Evolutionary conservation across 495 filamentous ascomycete genomes (phyloP).

Genomic region (Alectoria sarmentosa): DNA sequence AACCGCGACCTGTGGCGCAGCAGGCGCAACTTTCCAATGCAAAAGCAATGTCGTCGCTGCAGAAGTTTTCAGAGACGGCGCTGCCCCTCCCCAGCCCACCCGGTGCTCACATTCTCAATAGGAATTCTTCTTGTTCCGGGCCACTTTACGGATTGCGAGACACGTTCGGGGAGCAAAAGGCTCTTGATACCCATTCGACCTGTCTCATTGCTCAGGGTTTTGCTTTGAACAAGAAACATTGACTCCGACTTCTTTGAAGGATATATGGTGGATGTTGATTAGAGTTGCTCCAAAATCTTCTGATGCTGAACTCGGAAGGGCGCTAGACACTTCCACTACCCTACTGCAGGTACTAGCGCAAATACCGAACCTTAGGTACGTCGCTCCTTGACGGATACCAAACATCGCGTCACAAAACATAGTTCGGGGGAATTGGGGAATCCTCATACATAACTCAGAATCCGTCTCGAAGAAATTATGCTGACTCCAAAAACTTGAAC

Average conservation of each 20-base stretch:
- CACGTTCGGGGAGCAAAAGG: too few species aligned
- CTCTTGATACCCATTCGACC: too few species aligned
- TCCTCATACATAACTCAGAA: not conserved
- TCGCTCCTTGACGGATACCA: constrained; percentile 28
- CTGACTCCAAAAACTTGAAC: not conserved
- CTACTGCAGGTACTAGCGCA: constrained; percentile 80
- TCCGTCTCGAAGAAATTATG: not conserved
- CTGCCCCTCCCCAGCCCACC: too few species aligned
- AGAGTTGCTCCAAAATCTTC: not conserved
- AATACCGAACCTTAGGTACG: constrained; percentile 56
- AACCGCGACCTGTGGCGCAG: constrained; percentile 61
- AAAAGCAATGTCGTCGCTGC: constrained; percentile 91
- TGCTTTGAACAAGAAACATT: too few species aligned
- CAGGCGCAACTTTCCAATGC: constrained; percentile 79
- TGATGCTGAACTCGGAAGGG: constrained; percentile 33
- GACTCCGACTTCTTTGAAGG: too few species aligned
- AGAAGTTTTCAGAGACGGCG: constrained; percentile 71
- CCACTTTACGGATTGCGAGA: too few species aligned
- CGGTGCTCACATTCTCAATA: too few species aligned
- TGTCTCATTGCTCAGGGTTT: too few species aligned
- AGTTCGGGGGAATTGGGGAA: not conserved
- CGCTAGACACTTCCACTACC: constrained; percentile 83
- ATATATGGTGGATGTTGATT: constrained; percentile 28
- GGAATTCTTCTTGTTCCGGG: too few species aligned
- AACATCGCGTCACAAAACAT: not conserved